Conservation (phyloP, 805 yeast genomes). For the Ogataea henricii region DNA sequence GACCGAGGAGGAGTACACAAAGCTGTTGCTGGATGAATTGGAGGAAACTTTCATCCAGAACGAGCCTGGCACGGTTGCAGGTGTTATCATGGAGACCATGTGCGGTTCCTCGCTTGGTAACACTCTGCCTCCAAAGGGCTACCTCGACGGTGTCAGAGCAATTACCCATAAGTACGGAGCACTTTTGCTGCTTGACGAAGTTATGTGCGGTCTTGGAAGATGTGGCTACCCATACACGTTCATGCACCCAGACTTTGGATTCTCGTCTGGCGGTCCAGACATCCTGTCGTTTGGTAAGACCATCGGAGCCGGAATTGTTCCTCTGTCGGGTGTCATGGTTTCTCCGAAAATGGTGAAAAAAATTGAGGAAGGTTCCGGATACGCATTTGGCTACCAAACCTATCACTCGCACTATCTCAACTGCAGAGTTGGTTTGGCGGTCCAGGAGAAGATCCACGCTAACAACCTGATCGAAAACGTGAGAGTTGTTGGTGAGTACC, state of each 20-base stretch:
- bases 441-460: slow-evolving; percentile 43
- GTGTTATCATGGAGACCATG: slow-evolving; percentile 46
- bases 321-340: slow-evolving; percentile 48
- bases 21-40: slow-evolving; percentile 39
- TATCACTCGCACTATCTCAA: slow-evolving; percentile 48
- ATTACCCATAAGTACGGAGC: slow-evolving; percentile 53
- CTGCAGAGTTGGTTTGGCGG: slow-evolving; percentile 46
- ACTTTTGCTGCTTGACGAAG: slow-evolving; percentile 51
- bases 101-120: slow-evolving; percentile 50
- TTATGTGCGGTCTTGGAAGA: slow-evolving; percentile 59
- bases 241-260: slow-evolving; percentile 20
- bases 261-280: slow-evolving; percentile 41
- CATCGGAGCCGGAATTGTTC: slow-evolving; percentile 50
- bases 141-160: slow-evolving; percentile 45
- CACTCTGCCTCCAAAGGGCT: slow-evolving; percentile 46
- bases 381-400: slow-evolving; percentile 48
- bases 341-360: slow-evolving; percentile 42
- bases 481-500: slow-evolving; percentile 41
- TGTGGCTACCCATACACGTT: slow-evolving; percentile 48
- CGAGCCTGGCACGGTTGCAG: slow-evolving; percentile 46
- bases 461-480: slow-evolving; percentile 43
- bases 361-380: slow-evolving; percentile 42
- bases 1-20: slow-evolving; percentile 41
- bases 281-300: slow-evolving; percentile 51
- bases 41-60: slow-evolving; percentile 41